Evolutionary conservation across 495 filamentous ascomycete species (phyloP).

Genomic region (Hapsidospora chrysogenum): DNA sequence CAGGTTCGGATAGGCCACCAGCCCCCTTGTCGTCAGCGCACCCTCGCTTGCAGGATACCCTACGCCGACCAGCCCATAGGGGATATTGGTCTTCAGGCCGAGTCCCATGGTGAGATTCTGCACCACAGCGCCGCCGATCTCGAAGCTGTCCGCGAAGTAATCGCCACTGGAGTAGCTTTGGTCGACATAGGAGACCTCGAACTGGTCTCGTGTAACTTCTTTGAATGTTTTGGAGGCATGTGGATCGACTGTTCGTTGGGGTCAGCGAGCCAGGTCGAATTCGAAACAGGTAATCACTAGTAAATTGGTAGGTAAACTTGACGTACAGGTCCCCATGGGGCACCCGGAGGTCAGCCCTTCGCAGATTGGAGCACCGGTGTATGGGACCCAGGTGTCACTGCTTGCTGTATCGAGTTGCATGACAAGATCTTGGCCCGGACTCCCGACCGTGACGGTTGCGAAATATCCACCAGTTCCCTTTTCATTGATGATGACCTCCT

Average conservation of each 20-base stretch:
- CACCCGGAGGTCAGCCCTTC: constrained; percentile 17
- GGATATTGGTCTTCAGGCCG: constrained; percentile 50
- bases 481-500: constrained; percentile 24
- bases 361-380: constrained; percentile 43
- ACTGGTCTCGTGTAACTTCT: constrained; percentile 44
- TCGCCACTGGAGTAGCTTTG: constrained; percentile 58
- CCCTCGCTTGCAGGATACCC: constrained; percentile 73
- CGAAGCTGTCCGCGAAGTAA: constrained; percentile 65
- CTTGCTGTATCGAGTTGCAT: constrained; percentile 73
- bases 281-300: too few species aligned
- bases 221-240: constrained; percentile 50
- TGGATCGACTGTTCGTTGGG: constrained; percentile 42
- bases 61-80: constrained; percentile 72
- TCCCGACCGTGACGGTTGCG: constrained; percentile 52
- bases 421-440: constrained; percentile 46
- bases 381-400: constrained; percentile 80
- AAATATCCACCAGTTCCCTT: constrained; percentile 41
- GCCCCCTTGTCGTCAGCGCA: constrained; percentile 33
- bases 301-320: constrained; percentile 8
- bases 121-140: constrained; percentile 49
- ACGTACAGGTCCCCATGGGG: constrained; percentile 27
- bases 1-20: constrained; percentile 60
- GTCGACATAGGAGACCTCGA: constrained; percentile 83
- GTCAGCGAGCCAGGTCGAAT: too few species aligned
- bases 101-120: constrained; percentile 71